Conservation (phyloP, 2,329 filamentous ascomycete genomes). For the Chrysoporthe austroafricana region DNA sequence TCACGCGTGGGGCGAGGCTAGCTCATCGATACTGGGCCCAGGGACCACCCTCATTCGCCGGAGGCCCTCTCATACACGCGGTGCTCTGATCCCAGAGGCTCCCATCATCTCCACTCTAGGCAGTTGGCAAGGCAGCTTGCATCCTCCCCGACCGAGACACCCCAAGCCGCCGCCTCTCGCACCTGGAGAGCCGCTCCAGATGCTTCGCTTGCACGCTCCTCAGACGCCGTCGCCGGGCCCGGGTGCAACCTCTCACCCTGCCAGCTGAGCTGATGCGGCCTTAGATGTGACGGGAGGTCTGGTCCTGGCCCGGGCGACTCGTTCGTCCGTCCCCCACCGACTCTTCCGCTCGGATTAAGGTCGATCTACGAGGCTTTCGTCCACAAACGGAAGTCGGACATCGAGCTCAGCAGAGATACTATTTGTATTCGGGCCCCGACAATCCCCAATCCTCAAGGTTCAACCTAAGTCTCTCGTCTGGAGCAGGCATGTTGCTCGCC, state of each 20-base stretch:
- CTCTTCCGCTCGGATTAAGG: conserved; percentile 21
- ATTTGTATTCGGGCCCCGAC: conserved; percentile 17
- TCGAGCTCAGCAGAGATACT: not conserved
- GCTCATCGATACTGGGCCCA: not conserved
- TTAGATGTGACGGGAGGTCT: conserved; percentile 1
- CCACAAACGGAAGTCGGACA: conserved; percentile 11
- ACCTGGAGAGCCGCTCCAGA: conserved; percentile 4
- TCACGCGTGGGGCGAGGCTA: conserved; percentile 11
- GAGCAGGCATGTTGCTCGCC: not conserved
- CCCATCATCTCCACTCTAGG: conserved; percentile 15
- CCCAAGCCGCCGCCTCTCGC: conserved; percentile 1
- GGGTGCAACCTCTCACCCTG: not conserved
- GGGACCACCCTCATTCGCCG: not conserved
- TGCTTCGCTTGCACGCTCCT: conserved; percentile 6
- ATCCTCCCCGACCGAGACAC: not conserved
- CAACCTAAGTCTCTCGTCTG: not conserved
- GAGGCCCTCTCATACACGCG: not conserved
- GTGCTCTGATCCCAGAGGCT: not conserved
- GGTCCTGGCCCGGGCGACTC: not conserved
- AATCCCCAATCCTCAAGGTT: too few relatives aligned
- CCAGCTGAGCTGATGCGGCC: not conserved
- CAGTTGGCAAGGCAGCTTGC: conserved; percentile 3
- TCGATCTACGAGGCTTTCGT: conserved; percentile 19
- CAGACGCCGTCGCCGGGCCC: conserved; percentile 11
- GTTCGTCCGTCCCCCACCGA: conserved; percentile 14